Evolutionary conservation across 2,329 filamentous ascomycete genomes (phyloP), one percentile per base, ranked within the genome.

Genomic region (Trichoderma asperellum): DNA sequence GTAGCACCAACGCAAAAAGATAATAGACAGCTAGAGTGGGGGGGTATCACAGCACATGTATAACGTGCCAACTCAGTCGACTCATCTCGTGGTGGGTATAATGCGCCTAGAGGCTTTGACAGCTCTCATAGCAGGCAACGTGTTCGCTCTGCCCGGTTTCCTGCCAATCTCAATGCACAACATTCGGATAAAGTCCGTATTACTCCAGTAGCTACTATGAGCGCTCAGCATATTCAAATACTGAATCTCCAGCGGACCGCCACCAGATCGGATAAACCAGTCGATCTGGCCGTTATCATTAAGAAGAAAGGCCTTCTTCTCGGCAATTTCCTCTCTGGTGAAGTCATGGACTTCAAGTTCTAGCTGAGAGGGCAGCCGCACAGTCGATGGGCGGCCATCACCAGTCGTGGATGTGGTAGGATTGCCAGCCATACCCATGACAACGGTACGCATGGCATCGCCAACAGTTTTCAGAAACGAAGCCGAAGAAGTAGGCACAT

Each of bases 211-310:
- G 77, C 92, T 95, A 68, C 92, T 94, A 79, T 99, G 96, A 10
- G 96, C 96, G 69, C 93, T 92, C 67, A 99, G 82, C 96, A 99
- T 99, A 73, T 97, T 97, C 43, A 98, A 81, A 77, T 99, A 99
- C 80, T 98, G 94, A 29, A 97, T 94, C 79, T 97, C 96, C 43
- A 99, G 83, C 4, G 94, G 91, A 0, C 96, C 96, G 1, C 92
- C 91, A 0, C 93, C 92, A 8, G 93, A 94, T 60, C 89, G 89
- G 60, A 99, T 82, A 75, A 91, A 96, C 80, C 89, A 99, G 78
- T 99, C 96, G 52, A 99, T 90, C 80, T 99, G 96, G 0, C 94
- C 95, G 73, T 98, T 98, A 75, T 99, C 96, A 74, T 99, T 99
- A 4, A 99, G 87, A 8, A 97, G 79, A 71, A 89, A 91, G 72